These are phyloP conservation scores for Brasenia schreberi DNA, from an alignment of 164 flowering plant species.

Conservation along the genomic window DNA sequence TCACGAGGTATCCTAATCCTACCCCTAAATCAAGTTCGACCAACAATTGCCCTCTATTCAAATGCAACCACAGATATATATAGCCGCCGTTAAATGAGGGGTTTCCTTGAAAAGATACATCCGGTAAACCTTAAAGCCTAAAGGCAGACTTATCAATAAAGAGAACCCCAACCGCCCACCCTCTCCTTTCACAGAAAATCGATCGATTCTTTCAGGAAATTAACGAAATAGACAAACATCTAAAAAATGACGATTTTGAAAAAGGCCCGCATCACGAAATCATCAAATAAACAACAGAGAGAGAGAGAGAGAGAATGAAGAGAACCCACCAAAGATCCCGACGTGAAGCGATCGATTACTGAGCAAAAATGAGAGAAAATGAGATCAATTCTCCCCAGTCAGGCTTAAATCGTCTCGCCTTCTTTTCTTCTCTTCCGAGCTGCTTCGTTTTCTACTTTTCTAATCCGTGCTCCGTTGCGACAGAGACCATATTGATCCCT, in stretches of 20 bases:
- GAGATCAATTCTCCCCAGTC: neutral
- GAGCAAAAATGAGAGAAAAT: neutral
- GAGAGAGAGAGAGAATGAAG: neutral
- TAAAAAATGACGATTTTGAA: too few species aligned
- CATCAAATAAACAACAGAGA: constrained; percentile 1
- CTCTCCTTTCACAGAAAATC: neutral
- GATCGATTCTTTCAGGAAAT: neutral
- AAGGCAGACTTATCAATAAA: neutral
- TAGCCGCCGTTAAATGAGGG: too few species aligned
- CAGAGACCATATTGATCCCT: too few species aligned
- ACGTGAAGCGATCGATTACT: neutral
- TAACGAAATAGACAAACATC: too few species aligned
- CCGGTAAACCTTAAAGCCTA: neutral
- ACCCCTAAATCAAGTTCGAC: neutral
- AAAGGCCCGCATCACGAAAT: neutral
- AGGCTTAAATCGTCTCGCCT: too few species aligned
- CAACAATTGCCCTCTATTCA: neutral
- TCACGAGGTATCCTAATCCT: neutral
- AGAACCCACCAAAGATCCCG: neutral
- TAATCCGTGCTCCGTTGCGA: too few species aligned
- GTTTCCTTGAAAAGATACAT: too few species aligned
- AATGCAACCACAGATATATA: neutral
- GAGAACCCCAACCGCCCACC: neutral
- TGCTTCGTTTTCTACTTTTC: too few species aligned
- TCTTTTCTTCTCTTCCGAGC: too few species aligned